phyloP scores from a whole-genome alignment of 306 rosid species.

The Chamaecrista fasciculata region DNA sequence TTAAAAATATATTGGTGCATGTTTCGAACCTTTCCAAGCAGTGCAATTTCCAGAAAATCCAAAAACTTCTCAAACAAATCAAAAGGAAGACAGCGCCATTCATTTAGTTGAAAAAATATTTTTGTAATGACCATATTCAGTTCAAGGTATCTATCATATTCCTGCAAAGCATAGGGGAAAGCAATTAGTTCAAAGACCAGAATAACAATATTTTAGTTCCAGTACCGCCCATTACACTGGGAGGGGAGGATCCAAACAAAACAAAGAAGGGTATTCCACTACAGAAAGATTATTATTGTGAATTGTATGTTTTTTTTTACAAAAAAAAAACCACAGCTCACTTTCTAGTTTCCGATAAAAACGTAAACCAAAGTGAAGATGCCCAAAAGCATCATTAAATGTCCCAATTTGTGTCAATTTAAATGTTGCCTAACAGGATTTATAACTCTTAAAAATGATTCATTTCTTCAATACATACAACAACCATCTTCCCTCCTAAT shows the following conservation, averaged over 20 bases:
- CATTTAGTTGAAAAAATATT: conserved; percentile 65
- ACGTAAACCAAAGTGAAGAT: conserved; percentile 10
- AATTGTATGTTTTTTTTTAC: not conserved
- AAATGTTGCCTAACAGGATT: not conserved
- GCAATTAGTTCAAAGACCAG: conserved; percentile 11
- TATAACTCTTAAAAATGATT: not conserved
- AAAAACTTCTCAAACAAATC: conserved; percentile 56
- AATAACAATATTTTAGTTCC: conserved; percentile 14
- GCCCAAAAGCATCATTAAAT: no score
- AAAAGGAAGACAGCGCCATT: conserved; percentile 54
- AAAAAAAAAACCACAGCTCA: conserved; percentile 4
- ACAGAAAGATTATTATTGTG: not conserved
- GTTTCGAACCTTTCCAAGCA: conserved; percentile 71
- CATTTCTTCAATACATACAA: not conserved
- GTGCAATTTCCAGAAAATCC: conserved; percentile 66
- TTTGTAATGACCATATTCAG: conserved; percentile 58
- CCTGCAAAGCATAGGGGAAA: conserved; percentile 49
- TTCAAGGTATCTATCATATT: conserved; percentile 52
- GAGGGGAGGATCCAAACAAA: not conserved
- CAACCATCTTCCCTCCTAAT: not conserved
- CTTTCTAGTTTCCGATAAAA: conserved; percentile 5
- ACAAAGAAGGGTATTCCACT: not conserved
- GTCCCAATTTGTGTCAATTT: no score
- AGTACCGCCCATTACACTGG: not conserved
- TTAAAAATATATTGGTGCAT: conserved; percentile 11